A percentile compares a stretch with the other conserved stretches of the same genome.
These are phyloP conservation scores for Arthrobotrys sinensis DNA, from an alignment of 2,329 filamentous ascomycete species.

Conservation along the genomic window DNA sequence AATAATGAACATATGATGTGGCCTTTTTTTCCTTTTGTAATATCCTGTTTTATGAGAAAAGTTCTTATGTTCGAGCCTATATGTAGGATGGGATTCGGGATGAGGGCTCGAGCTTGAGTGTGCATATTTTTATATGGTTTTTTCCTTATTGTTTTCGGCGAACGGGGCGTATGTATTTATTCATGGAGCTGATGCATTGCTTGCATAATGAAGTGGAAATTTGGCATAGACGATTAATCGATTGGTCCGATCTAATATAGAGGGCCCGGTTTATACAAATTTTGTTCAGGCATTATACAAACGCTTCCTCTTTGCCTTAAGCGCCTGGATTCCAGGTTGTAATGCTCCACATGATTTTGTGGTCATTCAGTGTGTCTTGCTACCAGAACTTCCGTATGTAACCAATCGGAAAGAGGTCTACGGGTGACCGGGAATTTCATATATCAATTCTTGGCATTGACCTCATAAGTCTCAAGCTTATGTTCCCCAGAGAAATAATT, in stretches of 20 bases:
- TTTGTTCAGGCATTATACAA: no score
- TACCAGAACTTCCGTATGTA: neutral
- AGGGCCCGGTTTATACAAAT: neutral
- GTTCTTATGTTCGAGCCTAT: conserved; percentile 29
- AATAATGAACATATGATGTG: conserved; percentile 17
- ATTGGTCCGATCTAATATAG: conserved; percentile 1
- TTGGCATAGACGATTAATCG: conserved; percentile 8
- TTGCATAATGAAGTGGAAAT: conserved; percentile 6
- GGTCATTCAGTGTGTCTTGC: neutral
- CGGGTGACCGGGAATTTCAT: conserved; percentile 12
- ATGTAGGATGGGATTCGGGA: conserved; percentile 7
- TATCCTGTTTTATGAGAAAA: conserved; percentile 27
- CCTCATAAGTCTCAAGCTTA: neutral
- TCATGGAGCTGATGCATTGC: conserved; percentile 28
- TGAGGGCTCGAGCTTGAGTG: conserved; percentile 11
- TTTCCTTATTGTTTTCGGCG: conserved; percentile 33
- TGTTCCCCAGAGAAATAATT: no score
- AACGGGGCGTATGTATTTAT: conserved; percentile 48
- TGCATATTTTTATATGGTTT: conserved; percentile 18
- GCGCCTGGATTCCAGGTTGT: neutral
- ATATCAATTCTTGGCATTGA: conserved; percentile 16
- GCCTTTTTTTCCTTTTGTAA: conserved; percentile 20
- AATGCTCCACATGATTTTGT: neutral
- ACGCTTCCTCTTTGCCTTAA: no score
- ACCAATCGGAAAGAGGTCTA: conserved; percentile 2